Base-by-base conservation (phyloP, 208 protist species). In the Leishmania martiniquensis region DNA sequence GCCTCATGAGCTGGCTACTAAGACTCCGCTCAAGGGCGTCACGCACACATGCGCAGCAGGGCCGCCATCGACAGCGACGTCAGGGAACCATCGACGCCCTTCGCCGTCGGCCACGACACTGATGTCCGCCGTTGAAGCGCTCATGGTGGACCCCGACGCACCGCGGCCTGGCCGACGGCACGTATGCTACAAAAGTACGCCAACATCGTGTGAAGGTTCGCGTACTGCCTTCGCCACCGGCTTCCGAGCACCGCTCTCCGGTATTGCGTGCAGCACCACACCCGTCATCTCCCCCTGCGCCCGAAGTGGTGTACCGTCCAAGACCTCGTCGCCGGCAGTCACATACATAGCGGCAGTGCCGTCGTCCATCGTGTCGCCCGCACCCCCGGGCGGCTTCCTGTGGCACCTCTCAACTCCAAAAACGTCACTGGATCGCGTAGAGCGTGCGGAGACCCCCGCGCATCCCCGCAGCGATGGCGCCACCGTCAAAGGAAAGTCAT, bases 101-200 rank as follows among this genome's bases (percentile, higher is more conserved):
- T 45, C 72, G 17, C 72, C 20, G 29, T 57, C 6, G 42, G 37
- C 45, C 45, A 37, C 44, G 6, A 44, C 32, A 7, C 54, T 49
- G 1, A 57, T n/a, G 22, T 32, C 80, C 4, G 73, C 70, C 2
- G 62, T 49, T 44, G 80, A 73, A 9, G 63, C 80, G 52, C 68
- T 84, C 37, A 84, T 84, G 80, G 54, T 80, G n/a, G 80, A 80
- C 62, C 80, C 80, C 13, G 80, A 84, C 62, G 80, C 80, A 2
- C 80, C 80, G 1, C 75, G 73, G 15, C 73, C 78, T 7, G 7
- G 17, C 17, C 72, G 72, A 51, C 42, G 15, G 20, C 37, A 39
- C 44, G n/a, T 52, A n/a, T 2, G 37, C 13, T 51, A 59, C 47
- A 34, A 37, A 59, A 34, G 12, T 37, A 47, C 4, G 34, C 10